Percentiles rank a stretch among this genome's conserved stretches.
Evolutionary conservation across 345 rosid species (phyloP).

Genomic region (Sisymbrium altissimum): DNA sequence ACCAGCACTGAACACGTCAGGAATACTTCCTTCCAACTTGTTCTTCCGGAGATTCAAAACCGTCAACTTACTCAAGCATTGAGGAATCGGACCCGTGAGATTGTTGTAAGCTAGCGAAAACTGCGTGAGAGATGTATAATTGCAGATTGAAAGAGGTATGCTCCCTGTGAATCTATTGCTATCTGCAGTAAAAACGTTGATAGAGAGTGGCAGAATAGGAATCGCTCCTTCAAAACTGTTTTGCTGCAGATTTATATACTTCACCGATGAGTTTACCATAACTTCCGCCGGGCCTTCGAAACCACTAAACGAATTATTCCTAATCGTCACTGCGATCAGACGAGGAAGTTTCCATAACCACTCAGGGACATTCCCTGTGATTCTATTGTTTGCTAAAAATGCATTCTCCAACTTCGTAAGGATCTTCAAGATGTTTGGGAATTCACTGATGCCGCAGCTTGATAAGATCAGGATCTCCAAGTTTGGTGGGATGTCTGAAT

Average conservation of each 20-base stretch:
- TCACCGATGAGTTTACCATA: background rate
- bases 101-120: background rate
- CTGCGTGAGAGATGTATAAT: background rate
- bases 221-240: background rate
- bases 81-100: background rate
- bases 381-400: no score
- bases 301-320: background rate
- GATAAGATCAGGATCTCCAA: rapidly evolving
- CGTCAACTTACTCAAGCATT: background rate
- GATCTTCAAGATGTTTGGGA: background rate
- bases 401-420: background rate
- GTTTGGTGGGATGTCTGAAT: background rate
- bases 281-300: background rate
- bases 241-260: rapidly evolving
- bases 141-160: background rate
- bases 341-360: conserved; percentile 15
- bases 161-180: background rate
- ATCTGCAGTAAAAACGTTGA: background rate
- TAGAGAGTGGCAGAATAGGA: background rate
- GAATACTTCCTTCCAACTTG: background rate
- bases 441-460: background rate
- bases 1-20: rapidly evolving
- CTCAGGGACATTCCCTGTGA: background rate
- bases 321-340: rapidly evolving
- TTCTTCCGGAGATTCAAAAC: background rate